A percentile compares a stretch with the other conserved stretches of the same genome.
These are phyloP conservation scores for Fimicolochytrium jonesii DNA, from an alignment of 192 early-diverging fungal species.

Conservation along the genomic window DNA sequence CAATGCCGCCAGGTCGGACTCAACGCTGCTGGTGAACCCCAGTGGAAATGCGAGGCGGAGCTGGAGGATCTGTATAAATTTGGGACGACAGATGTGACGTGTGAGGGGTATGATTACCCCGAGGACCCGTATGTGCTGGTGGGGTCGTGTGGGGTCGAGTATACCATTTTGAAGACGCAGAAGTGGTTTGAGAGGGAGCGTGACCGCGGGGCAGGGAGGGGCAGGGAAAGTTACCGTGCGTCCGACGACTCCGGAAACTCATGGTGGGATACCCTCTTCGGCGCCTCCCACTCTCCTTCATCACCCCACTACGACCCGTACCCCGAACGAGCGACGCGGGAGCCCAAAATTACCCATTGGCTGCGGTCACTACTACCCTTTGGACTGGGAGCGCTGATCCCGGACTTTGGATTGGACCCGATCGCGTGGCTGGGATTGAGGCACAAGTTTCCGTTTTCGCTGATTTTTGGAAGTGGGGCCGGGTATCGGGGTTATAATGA, in stretches of 20 bases:
- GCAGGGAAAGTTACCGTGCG: not conserved
- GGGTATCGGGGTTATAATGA: not conserved
- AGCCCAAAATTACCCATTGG: constrained; percentile 8
- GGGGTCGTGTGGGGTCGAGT: constrained; percentile 44
- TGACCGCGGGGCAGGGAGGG: not conserved
- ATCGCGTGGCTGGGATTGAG: not conserved
- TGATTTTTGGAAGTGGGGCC: no score
- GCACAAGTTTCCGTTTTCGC: constrained; percentile 17
- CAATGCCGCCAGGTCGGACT: constrained; percentile 27
- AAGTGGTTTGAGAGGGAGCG: constrained; percentile 23
- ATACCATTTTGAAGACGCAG: constrained; percentile 25
- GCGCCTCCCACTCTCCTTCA: not conserved
- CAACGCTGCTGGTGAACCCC: constrained; percentile 23
- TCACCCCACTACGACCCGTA: not conserved
- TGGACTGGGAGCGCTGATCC: constrained; percentile 1
- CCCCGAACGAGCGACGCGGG: not conserved
- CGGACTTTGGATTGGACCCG: not conserved
- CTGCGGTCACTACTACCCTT: constrained; percentile 5
- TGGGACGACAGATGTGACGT: constrained; percentile 40
- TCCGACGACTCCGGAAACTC: not conserved
- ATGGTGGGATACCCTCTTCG: not conserved
- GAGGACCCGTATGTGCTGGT: constrained; percentile 43
- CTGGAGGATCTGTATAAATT: constrained; percentile 35
- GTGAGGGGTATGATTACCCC: constrained; percentile 41
- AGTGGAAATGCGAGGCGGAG: constrained; percentile 46